These are phyloP conservation scores for Boletales sp. DNA, from an alignment of 768 basidiomycete genomes.

Conservation along the genomic window DNA sequence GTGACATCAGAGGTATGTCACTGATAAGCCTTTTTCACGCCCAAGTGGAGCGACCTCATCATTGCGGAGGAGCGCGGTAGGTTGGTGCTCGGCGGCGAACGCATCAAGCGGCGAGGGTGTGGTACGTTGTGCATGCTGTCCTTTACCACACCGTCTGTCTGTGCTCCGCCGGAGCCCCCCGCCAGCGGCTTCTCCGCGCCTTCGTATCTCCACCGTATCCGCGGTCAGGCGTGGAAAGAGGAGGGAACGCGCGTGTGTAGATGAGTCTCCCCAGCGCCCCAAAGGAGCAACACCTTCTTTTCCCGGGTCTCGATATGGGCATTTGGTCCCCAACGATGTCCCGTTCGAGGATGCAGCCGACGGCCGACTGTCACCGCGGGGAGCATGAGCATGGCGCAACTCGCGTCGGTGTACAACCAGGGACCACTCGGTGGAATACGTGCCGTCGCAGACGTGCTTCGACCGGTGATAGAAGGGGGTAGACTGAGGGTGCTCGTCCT, in stretches of 20 bases:
- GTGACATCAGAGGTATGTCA: too few relatives aligned
- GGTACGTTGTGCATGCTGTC: too few relatives aligned
- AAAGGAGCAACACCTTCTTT: conserved; percentile 33
- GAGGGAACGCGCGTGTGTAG: not conserved
- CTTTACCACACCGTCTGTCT: too few relatives aligned
- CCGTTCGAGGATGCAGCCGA: conserved; percentile 32
- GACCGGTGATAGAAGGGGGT: conserved; percentile 3
- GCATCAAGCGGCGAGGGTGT: too few relatives aligned
- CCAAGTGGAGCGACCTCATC: too few relatives aligned
- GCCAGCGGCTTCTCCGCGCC: conserved; percentile 31
- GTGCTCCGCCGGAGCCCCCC: too few relatives aligned
- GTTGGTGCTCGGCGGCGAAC: too few relatives aligned
- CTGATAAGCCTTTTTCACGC: too few relatives aligned
- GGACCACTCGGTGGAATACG: not conserved
- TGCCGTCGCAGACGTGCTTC: conserved; percentile 1
- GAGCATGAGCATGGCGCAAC: conserved; percentile 6
- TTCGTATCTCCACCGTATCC: conserved; percentile 16
- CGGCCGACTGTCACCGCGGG: conserved; percentile 8
- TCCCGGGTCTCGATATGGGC: conserved; percentile 32
- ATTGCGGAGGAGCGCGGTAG: too few relatives aligned
- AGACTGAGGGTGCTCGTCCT: conserved; percentile 6
- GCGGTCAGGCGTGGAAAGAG: not conserved
- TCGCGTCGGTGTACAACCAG: conserved; percentile 9
- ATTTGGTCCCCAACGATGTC: conserved; percentile 30
- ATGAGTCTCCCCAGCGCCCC: conserved; percentile 1